These are phyloP conservation scores for Globisporangium parvum DNA, from an alignment of 352 stramenopile genomes.

Conservation along the genomic window DNA sequence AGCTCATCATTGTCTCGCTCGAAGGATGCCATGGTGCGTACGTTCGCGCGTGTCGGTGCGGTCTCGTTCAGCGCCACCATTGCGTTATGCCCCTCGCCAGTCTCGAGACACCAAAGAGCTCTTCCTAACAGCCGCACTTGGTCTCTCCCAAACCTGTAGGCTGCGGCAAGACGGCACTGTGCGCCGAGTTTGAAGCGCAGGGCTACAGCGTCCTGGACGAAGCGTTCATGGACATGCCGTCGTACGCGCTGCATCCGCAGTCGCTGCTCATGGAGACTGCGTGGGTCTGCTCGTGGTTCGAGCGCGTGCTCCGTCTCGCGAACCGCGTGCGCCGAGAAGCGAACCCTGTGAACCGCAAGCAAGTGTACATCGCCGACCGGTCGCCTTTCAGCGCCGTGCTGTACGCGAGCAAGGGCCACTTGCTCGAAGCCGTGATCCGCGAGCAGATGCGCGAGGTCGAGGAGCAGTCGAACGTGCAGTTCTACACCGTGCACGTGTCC, in stretches of 20 bases:
- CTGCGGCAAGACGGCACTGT: constrained; percentile 79
- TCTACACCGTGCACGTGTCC: constrained; percentile 80
- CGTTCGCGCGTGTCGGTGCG: background rate
- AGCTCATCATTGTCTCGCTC: constrained; percentile 79
- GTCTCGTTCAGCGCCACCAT: background rate
- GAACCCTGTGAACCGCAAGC: constrained; percentile 20
- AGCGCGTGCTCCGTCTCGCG: constrained; percentile 74
- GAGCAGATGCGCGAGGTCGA: constrained; percentile 81
- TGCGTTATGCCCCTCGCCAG: too few species aligned
- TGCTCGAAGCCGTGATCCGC: constrained; percentile 79
- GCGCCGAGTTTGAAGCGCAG: constrained; percentile 63
- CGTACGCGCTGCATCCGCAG: constrained; percentile 82
- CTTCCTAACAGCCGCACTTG: background rate
- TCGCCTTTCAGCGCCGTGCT: constrained; percentile 83
- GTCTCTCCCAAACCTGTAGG: constrained; percentile 14
- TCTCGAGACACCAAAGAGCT: too few species aligned
- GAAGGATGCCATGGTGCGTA: constrained; percentile 80
- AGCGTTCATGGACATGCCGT: constrained; percentile 86
- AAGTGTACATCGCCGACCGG: constrained; percentile 81
- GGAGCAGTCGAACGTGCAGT: constrained; percentile 63
- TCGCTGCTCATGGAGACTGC: constrained; percentile 88
- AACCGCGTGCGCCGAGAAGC: constrained; percentile 38
- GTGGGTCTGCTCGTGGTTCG: constrained; percentile 89
- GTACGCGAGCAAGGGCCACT: constrained; percentile 60
- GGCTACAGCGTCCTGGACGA: constrained; percentile 83